Conservation (phyloP, 192 early-diverging fungal species). For the Backusella macrospora region DNA sequence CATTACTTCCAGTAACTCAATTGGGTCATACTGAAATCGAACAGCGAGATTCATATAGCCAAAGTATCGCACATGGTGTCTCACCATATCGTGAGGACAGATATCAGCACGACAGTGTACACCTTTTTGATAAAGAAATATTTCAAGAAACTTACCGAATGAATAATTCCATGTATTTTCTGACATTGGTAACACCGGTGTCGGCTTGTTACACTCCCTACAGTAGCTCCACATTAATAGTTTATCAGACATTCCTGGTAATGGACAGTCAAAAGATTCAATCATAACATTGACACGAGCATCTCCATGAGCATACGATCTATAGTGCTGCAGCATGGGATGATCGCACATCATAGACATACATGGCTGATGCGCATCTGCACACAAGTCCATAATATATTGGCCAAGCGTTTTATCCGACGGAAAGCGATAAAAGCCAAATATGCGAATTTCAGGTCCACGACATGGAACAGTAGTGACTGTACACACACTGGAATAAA, state of each 20-base stretch:
- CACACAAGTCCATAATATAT: constrained; percentile 84
- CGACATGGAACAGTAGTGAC: constrained; percentile 65
- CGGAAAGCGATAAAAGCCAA: constrained; percentile 78
- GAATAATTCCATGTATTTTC: constrained; percentile 92
- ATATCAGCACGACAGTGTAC: constrained; percentile 66
- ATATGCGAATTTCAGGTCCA: constrained; percentile 74
- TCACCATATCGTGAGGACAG: constrained; percentile 84
- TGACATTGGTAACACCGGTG: constrained; percentile 78
- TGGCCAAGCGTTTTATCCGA: constrained; percentile 88
- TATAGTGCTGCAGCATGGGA: constrained; percentile 80
- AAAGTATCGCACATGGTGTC: constrained; percentile 88
- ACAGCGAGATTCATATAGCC: constrained; percentile 75
- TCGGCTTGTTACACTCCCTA: constrained; percentile 68
- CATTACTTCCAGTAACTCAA: constrained; percentile 72
- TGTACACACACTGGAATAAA: constrained; percentile 71
- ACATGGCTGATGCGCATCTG: constrained; percentile 68
- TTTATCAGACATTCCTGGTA: constrained; percentile 68
- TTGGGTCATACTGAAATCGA: constrained; percentile 75
- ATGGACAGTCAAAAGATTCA: constrained; percentile 57
- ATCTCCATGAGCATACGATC: constrained; percentile 84
- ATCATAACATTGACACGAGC: constrained; percentile 78
- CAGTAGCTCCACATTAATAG: constrained; percentile 94
- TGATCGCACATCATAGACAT: constrained; percentile 72
- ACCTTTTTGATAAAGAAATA: constrained; percentile 80
- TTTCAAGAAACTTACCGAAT: constrained; percentile 96